phyloP scores from a whole-genome alignment of 1,284 basidiomycete genomes.

The Sporisorium graminicola region DNA sequence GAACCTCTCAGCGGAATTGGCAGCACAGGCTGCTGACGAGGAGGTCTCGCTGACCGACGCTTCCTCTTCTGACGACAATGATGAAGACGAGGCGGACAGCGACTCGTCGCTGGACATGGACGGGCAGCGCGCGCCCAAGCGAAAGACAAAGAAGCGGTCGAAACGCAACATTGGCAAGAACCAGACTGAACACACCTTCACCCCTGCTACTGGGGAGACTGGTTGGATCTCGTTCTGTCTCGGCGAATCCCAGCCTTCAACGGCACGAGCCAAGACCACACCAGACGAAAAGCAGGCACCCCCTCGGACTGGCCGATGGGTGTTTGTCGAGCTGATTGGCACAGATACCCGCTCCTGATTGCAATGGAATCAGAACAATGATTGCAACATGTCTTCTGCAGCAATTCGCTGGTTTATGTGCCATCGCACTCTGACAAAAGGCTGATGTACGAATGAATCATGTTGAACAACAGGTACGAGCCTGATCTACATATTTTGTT shows the following conservation, averaged over 20 bases:
- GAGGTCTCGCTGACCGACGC: constrained; percentile 19
- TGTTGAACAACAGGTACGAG: neutral
- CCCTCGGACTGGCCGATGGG: constrained; percentile 17
- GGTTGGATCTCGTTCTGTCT: constrained; percentile 44
- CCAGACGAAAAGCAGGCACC: neutral
- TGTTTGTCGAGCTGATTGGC: constrained; percentile 44
- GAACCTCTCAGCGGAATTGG: neutral
- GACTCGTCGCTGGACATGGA: constrained; percentile 41
- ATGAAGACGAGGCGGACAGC: constrained; percentile 13
- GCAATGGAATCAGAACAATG: neutral
- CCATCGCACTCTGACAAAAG: neutral
- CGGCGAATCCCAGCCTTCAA: neutral
- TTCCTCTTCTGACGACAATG: constrained; percentile 27
- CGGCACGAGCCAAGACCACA: neutral
- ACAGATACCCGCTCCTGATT: constrained; percentile 43
- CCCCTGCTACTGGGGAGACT: constrained; percentile 35
- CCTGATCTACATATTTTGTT: neutral
- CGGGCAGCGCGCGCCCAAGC: neutral
- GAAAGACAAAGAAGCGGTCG: constrained; percentile 27
- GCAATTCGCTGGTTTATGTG: too few species aligned
- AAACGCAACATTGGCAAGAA: constrained; percentile 34
- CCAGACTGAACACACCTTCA: constrained; percentile 42
- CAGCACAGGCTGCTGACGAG: neutral
- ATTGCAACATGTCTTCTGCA: neutral
- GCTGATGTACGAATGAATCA: neutral